Evolutionary conservation across 352 stramenopile species (phyloP).

Genomic region (Globisporangium mamillatum): DNA sequence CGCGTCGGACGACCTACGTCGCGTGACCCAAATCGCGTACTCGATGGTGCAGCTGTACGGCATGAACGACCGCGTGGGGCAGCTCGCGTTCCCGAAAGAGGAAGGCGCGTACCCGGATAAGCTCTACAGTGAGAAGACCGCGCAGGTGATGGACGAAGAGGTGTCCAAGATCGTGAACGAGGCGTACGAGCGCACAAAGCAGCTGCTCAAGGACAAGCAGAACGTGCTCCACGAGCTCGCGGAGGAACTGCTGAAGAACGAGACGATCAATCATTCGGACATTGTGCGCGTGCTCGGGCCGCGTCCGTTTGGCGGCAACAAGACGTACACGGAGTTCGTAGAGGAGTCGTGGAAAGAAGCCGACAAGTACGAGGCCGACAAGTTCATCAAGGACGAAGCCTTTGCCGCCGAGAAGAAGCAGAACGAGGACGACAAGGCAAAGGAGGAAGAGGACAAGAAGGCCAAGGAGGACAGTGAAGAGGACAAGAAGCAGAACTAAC

Average conservation of each 20-base stretch:
- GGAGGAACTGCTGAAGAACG: constrained; percentile 95
- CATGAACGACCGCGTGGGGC: constrained; percentile 97
- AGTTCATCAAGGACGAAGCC: constrained; percentile 30
- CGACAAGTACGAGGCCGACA: constrained; percentile 78
- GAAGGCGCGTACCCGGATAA: constrained; percentile 88
- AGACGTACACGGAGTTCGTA: constrained; percentile 96
- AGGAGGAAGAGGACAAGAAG: not conserved
- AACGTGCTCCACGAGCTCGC: constrained; percentile 91
- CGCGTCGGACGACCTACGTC: constrained; percentile 92
- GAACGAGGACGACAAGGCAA: not conserved
- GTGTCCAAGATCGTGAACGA: constrained; percentile 96
- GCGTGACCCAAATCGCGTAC: constrained; percentile 96
- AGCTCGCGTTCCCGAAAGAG: constrained; percentile 95
- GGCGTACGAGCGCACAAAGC: constrained; percentile 95
- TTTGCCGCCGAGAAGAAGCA: not conserved
- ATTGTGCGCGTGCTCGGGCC: constrained; percentile 94
- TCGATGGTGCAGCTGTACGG: constrained; percentile 98
- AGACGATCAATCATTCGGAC: constrained; percentile 99
- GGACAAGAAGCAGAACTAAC: constrained; percentile 7
- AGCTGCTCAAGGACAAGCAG: constrained; percentile 94
- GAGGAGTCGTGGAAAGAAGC: constrained; percentile 87
- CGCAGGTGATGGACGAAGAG: constrained; percentile 98
- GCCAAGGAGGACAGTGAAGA: not conserved
- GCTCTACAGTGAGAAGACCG: constrained; percentile 98
- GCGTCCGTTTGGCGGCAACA: constrained; percentile 92